phyloP scores from a whole-genome alignment of 2,329 filamentous ascomycete genomes.

The Dryadomyces quercivorus region DNA sequence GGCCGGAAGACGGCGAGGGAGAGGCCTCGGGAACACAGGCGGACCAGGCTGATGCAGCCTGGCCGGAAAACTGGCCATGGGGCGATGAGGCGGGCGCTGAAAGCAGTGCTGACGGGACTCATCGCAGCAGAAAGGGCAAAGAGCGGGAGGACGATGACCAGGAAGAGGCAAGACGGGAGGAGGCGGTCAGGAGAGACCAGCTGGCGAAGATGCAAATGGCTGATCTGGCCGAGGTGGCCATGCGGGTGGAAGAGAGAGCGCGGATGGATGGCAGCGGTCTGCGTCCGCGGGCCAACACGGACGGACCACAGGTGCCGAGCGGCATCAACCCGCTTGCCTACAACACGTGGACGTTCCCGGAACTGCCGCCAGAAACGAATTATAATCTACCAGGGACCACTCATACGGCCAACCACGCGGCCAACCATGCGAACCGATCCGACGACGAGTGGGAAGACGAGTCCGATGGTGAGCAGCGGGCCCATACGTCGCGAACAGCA shows the following conservation, averaged over 20 bases:
- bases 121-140: constrained; percentile 4
- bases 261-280: constrained; percentile 2
- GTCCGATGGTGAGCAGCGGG: background rate
- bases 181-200: background rate
- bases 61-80: background rate
- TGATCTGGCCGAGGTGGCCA: background rate
- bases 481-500: background rate
- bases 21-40: background rate
- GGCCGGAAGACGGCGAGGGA: background rate
- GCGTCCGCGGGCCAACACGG: constrained; percentile 43
- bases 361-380: too few relatives aligned
- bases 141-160: background rate
- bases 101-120: background rate
- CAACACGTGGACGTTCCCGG: constrained; percentile 48
- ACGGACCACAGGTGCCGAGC: constrained; percentile 35
- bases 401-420: background rate
- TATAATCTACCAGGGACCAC: background rate
- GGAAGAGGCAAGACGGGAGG: background rate
- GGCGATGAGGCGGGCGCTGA: background rate
- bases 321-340: constrained; percentile 41
- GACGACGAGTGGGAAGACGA: background rate
- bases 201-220: too few relatives aligned
- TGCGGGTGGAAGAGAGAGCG: too few relatives aligned
- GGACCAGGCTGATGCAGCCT: background rate
- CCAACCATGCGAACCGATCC: background rate